Evolutionary conservation across 2,329 filamentous ascomycete genomes (phyloP).

Genomic region (Diaporthe batatas): DNA sequence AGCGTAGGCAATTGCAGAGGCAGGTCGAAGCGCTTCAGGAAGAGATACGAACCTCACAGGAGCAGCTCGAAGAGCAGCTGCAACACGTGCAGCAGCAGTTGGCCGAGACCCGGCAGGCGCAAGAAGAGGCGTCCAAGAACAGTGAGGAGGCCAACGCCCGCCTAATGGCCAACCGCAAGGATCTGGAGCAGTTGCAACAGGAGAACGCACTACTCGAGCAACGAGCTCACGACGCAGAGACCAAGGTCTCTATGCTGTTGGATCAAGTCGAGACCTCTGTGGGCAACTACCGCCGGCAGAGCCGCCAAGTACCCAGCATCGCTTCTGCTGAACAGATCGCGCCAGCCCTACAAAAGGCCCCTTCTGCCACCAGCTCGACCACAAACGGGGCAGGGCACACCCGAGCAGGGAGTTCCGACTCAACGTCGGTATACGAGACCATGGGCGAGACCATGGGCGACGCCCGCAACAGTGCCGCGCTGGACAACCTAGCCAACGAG

Average conservation of each 20-base stretch:
- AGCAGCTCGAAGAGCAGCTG: constrained; percentile 80
- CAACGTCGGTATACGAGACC: constrained; percentile 71
- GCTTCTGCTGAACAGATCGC: constrained; percentile 60
- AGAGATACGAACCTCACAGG: constrained; percentile 75
- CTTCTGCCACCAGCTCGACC: constrained; percentile 48
- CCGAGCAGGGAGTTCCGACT: constrained; percentile 70
- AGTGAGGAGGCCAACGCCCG: constrained; percentile 68
- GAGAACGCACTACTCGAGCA: constrained; percentile 87
- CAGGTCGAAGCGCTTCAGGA: constrained; percentile 78
- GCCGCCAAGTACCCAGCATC: constrained; percentile 68
- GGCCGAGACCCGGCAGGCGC: constrained; percentile 73
- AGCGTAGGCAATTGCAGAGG: constrained; percentile 75
- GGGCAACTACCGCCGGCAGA: constrained; percentile 90
- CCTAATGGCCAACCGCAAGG: constrained; percentile 71
- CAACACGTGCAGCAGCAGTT: constrained; percentile 78
- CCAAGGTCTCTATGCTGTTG: constrained; percentile 90
- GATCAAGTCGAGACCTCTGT: constrained; percentile 96
- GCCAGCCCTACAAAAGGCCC: constrained; percentile 48
- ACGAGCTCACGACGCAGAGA: constrained; percentile 89
- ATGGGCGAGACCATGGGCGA: constrained; percentile 59
- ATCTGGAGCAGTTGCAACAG: constrained; percentile 84
- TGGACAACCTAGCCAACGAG: constrained; percentile 93
- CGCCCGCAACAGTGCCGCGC: constrained; percentile 73
- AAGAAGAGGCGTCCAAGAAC: constrained; percentile 73
- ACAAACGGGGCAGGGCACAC: constrained; percentile 60